Conservation (phyloP, 2,329 filamentous ascomycete species). For the Verticillium isaacii region DNA sequence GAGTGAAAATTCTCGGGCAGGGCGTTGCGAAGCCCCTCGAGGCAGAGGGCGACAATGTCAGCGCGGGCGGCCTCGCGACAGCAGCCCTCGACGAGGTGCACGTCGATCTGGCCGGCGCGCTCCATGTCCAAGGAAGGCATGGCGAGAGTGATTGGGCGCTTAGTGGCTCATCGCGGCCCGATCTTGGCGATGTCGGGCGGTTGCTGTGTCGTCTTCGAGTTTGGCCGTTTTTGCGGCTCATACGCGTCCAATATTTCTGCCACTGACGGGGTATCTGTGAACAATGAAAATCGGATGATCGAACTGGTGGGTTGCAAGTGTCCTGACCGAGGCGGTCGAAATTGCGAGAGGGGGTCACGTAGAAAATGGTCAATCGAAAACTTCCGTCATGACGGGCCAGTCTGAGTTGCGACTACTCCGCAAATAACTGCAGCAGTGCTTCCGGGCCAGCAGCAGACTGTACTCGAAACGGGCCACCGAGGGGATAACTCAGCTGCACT, state of each 20-base stretch:
- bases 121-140: constrained; percentile 10
- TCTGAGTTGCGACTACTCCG: background rate
- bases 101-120: constrained; percentile 19
- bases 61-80: constrained; percentile 49
- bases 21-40: constrained; percentile 43
- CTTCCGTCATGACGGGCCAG: background rate
- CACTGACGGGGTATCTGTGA: background rate
- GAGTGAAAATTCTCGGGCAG: constrained; percentile 39
- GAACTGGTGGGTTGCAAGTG: background rate
- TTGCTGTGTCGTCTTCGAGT: background rate
- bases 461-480: background rate
- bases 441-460: background rate
- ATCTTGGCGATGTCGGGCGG: constrained; percentile 1
- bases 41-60: constrained; percentile 38
- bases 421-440: background rate
- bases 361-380: background rate
- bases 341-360: background rate
- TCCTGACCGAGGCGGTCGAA: background rate
- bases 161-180: background rate
- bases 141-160: background rate
- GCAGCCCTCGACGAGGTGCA: constrained; percentile 45
- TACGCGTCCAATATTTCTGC: background rate
- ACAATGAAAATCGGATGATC: background rate
- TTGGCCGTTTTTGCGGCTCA: background rate
- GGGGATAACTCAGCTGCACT: constrained; percentile 6